These are phyloP conservation scores for Ambrosia hybrid DNA, from an alignment of 140 eudicot genomes.

Conservation along the genomic window DNA sequence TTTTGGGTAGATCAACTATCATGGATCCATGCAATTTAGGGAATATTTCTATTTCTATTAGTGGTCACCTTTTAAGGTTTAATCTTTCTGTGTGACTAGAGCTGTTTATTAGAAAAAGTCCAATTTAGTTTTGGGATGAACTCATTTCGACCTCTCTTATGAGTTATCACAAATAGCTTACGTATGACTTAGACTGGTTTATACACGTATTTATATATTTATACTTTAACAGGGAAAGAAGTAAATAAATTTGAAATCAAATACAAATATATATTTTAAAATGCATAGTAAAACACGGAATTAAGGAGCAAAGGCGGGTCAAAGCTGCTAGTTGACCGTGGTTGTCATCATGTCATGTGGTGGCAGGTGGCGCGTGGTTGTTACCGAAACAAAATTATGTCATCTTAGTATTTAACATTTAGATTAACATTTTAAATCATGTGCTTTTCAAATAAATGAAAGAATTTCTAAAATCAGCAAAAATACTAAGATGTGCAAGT, in stretches of 20 bases:
- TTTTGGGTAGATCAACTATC: too few relatives aligned
- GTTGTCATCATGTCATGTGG: background rate
- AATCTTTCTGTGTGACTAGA: background rate
- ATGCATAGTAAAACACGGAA: background rate
- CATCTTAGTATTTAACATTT: background rate
- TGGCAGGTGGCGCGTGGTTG: conserved; percentile 13
- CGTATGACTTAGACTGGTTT: background rate
- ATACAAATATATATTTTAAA: too few relatives aligned
- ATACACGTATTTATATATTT: too few relatives aligned
- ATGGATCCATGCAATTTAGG: too few relatives aligned
- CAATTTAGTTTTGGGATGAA: background rate
- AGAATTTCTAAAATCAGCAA: too few relatives aligned
- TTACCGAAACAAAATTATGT: background rate
- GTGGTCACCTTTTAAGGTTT: too few relatives aligned
- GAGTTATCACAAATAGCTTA: background rate
- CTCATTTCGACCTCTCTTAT: background rate
- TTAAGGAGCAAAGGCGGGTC: conserved; percentile 4
- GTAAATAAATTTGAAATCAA: background rate
- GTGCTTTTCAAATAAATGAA: background rate
- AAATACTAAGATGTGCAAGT: too few relatives aligned
- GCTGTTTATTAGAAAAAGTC: background rate
- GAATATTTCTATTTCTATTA: too few relatives aligned
- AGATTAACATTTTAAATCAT: background rate
- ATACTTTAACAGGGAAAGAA: too few relatives aligned
- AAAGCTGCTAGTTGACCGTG: conserved; percentile 5